Conservation (phyloP, 225 moss, liverwort and hornwort species). For the Pseudisothecium myosuroides region DNA sequence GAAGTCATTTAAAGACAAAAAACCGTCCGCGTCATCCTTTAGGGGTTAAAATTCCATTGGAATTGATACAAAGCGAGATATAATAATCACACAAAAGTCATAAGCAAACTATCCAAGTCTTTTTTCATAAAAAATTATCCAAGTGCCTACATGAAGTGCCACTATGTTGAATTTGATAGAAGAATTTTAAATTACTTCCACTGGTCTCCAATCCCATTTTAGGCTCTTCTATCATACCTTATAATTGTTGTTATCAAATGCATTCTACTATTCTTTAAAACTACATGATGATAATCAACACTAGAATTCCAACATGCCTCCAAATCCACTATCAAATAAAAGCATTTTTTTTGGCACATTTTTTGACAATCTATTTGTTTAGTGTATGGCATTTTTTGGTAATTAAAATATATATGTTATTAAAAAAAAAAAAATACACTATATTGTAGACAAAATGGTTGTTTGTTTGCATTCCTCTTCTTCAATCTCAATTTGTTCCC, state of each 20-base stretch:
- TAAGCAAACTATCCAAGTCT: neutral
- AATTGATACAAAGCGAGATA: neutral
- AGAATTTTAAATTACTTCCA: neutral
- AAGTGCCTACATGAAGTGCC: neutral
- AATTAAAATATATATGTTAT: neutral
- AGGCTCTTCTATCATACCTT: neutral
- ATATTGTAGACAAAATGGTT: accelerated
- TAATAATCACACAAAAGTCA: neutral
- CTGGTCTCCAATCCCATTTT: neutral
- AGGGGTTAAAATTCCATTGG: neutral
- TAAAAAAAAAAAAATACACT: too few species aligned
- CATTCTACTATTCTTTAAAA: neutral
- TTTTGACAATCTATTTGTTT: neutral
- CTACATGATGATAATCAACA: neutral
- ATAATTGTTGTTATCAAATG: neutral
- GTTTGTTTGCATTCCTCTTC: neutral
- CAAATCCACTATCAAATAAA: neutral
- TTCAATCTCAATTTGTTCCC: neutral
- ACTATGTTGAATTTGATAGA: neutral
- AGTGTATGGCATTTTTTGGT: neutral
- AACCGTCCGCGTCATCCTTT: accelerated
- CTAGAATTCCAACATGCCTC: accelerated
- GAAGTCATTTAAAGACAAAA: neutral
- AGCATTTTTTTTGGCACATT: accelerated
- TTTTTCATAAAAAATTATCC: neutral